Conservation (phyloP, 306 rosid species). For the Citrullus colocynthis region DNA sequence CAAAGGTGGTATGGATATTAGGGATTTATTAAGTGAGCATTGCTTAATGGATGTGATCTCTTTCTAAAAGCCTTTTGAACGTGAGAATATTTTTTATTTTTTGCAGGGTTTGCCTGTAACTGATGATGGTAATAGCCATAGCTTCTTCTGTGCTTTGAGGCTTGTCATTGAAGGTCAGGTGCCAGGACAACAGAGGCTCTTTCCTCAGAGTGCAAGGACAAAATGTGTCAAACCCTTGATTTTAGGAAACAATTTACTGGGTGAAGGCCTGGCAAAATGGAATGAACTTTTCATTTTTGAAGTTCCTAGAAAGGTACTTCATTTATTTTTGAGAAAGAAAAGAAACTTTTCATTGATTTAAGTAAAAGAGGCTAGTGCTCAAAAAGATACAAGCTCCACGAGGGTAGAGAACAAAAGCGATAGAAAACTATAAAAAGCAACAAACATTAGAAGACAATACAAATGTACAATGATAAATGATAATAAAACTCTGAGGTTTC, state of each 20-base stretch:
- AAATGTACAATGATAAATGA: too few relatives aligned
- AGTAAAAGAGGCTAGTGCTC: too few relatives aligned
- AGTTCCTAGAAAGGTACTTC: slow-evolving; percentile 66
- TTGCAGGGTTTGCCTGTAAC: slow-evolving; percentile 63
- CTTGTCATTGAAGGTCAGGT: slow-evolving; percentile 68
- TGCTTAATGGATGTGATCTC: background rate
- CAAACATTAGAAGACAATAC: too few relatives aligned
- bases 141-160: slow-evolving; percentile 95
- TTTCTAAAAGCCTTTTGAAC: slow-evolving; percentile 1
- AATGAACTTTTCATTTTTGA: slow-evolving; percentile 93
- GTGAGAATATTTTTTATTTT: background rate
- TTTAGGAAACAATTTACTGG: slow-evolving; percentile 22
- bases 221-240: slow-evolving; percentile 76
- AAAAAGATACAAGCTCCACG: too few relatives aligned
- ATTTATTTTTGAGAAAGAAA: too few relatives aligned
- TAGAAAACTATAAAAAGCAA: too few relatives aligned
- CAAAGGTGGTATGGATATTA: slow-evolving; percentile 51
- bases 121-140: slow-evolving; percentile 90
- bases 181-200: slow-evolving; percentile 86
- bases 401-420: too few relatives aligned
- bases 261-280: slow-evolving; percentile 76
- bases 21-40: slow-evolving; percentile 6
- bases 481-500: too few relatives aligned
- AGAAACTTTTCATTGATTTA: too few relatives aligned
- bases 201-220: slow-evolving; percentile 98